phyloP scores from a whole-genome alignment of 352 stramenopile species.

The Paralagenidium karlingii region DNA sequence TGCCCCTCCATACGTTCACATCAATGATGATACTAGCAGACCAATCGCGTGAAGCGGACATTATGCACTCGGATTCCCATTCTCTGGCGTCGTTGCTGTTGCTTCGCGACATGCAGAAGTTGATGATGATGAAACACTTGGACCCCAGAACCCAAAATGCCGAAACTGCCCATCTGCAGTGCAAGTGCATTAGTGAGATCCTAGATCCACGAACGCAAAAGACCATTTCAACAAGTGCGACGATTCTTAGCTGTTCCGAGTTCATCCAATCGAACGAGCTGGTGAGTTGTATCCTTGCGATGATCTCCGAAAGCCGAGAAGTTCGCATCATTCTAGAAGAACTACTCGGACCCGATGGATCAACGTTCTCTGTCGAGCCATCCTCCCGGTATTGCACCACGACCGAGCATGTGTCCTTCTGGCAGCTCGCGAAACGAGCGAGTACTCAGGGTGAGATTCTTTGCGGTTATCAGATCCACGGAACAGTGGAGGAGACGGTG shows the following conservation, averaged over 20 bases:
- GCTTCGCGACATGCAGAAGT: conserved; percentile 61
- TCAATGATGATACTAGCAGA: conserved; percentile 78
- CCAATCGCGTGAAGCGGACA: conserved; percentile 52
- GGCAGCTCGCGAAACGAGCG: conserved; percentile 56
- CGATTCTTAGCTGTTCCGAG: conserved; percentile 61
- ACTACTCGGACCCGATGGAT: conserved; percentile 46
- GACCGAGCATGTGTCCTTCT: conserved; percentile 53
- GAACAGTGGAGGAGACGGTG: conserved; percentile 29
- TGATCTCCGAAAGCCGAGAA: conserved; percentile 78
- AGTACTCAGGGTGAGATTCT: conserved; percentile 47
- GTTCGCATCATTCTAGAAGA: conserved; percentile 74
- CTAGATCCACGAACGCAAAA: conserved; percentile 77
- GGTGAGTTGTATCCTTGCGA: conserved; percentile 73
- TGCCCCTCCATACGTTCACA: conserved; percentile 59
- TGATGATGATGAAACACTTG: conserved; percentile 2
- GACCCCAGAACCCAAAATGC: conserved; percentile 1
- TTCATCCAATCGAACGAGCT: conserved; percentile 86
- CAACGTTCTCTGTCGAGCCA: conserved; percentile 61
- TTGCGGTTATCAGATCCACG: conserved; percentile 57
- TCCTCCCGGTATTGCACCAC: conserved; percentile 41
- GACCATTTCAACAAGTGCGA: conserved; percentile 60
- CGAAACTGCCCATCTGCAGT: conserved; percentile 15
- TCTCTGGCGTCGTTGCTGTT: conserved; percentile 74
- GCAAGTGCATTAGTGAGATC: conserved; percentile 78
- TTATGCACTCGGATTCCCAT: conserved; percentile 81